Percentiles rank a stretch among this genome's conserved stretches.
Evolutionary conservation across 352 stramenopile genomes (phyloP).

Genomic region (Blastocystis sp.): DNA sequence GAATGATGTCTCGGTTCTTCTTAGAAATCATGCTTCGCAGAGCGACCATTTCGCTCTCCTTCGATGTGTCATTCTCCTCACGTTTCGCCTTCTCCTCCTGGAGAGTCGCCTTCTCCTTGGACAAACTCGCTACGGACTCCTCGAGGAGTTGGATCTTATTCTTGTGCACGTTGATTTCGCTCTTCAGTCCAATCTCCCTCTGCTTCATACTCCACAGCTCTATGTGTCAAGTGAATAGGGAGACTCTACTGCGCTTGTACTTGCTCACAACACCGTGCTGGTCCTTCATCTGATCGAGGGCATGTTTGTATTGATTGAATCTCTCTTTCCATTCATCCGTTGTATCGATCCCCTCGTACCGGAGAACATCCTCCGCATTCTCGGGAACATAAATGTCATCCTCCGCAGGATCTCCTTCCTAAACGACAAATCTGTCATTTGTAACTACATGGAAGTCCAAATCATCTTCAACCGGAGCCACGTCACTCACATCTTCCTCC

Average conservation of each 20-base stretch:
- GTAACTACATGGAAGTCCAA: not conserved
- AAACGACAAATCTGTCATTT: not conserved
- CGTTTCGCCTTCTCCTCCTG: not conserved
- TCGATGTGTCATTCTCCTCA: not conserved
- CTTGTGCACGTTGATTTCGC: constrained; percentile 20
- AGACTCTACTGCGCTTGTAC: not conserved
- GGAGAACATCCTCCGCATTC: not conserved
- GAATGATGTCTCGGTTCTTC: constrained; percentile 36
- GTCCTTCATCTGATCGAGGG: constrained; percentile 1
- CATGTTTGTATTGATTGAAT: constrained; percentile 13
- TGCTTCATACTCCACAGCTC: constrained; percentile 53
- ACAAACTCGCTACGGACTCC: not conserved
- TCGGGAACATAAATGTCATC: constrained; percentile 44
- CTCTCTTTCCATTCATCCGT: constrained; percentile 31
- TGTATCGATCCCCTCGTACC: not conserved
- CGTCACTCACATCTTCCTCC: constrained; percentile 20
- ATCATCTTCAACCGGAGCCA: not conserved
- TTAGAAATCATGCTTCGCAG: constrained; percentile 17
- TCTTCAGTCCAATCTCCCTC: constrained; percentile 6
- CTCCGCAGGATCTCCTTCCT: not conserved
- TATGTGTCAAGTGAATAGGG: not conserved
- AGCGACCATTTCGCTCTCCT: not conserved
- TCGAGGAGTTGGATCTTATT: constrained; percentile 20
- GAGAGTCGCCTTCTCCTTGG: not conserved
- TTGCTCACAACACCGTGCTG: not conserved